Evolutionary conservation across 768 basidiomycete genomes (phyloP), one percentile per base, ranked within the genome.

Genomic region (Podaxis mareebaensis): DNA sequence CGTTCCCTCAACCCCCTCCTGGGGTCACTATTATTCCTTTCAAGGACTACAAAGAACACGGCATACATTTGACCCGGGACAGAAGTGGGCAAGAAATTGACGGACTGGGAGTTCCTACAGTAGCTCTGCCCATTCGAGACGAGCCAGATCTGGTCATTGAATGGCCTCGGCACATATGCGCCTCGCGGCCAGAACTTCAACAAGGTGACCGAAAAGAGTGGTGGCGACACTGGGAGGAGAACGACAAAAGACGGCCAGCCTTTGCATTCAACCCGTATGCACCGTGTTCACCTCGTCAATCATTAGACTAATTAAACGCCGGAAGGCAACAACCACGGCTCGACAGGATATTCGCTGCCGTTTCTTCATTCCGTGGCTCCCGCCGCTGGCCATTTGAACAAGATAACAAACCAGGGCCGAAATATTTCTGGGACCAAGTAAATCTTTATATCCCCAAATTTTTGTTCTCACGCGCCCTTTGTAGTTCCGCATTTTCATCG

Each of bases 401-500:
- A 53, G 7, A 44, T 3, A 30, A 44, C n/a, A 46, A 53, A 44
- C 38, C 38, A 54, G 60, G 60, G 3, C 60, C 60, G 44, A 53
- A 15, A 38, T 61, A 61, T 28, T 61, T 61, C 22, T 61, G 60
- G 60, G 39, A 40, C 17, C 60, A 61, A 15, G 60, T 54, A 26
- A 39, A n/a, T 11, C n/a, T 17, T 2, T 46, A 15, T 30, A 22
- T 11, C 22, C 20, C 24, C 24, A 15, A 38, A 15, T 3, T 8
- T 3, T 3, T 40, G 6, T 56, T 10, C 20, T 40, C 12, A 26
- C 11, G 4, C 36, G n/a, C 13, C 1, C 13, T 22, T 20, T 22
- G 38, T 44, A 61, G 60, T 53, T 61, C 17, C 52, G 51, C 24
- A 61, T 61, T 28, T 61, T 53, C 26, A 53, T 61, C 12, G 60